These are phyloP conservation scores for Saccharomycopsis hybrid DNA, from an alignment of 1,139 yeast species.

Conservation along the genomic window DNA sequence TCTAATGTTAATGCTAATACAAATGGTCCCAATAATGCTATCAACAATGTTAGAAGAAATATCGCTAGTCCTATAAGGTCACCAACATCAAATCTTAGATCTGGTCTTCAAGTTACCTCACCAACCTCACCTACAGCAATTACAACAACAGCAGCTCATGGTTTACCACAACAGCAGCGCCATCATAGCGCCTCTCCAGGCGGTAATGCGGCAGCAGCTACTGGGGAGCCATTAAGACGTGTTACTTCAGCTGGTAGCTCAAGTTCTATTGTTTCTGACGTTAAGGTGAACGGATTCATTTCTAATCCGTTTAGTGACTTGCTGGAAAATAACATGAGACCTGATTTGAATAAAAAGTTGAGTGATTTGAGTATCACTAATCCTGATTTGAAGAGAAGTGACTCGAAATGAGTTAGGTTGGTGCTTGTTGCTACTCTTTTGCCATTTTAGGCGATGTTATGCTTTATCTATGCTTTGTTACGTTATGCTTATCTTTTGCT, in stretches of 20 bases:
- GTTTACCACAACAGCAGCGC: not conserved
- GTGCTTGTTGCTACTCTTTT: too few relatives aligned
- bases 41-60: not conserved
- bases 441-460: too few relatives aligned
- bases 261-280: slow-evolving; percentile 10
- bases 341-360: slow-evolving; percentile 13
- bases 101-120: too few relatives aligned
- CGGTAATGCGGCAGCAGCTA: not conserved
- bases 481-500: too few relatives aligned
- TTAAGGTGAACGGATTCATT: slow-evolving; percentile 15
- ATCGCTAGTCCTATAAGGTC: not conserved
- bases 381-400: not conserved
- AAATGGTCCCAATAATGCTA: not conserved
- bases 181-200: too few relatives aligned
- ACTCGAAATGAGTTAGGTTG: too few relatives aligned
- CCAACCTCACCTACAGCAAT: not conserved
- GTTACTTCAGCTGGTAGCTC: slow-evolving; percentile 5
- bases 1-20: not conserved
- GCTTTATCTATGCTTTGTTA: too few relatives aligned
- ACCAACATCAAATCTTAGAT: not conserved
- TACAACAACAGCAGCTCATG: not conserved
- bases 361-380: slow-evolving; percentile 6
- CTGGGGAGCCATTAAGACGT: slow-evolving; percentile 7
- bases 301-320: not conserved
- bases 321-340: slow-evolving; percentile 1